Evolutionary conservation across 139 green algal species (phyloP).

Genomic region (Deuterostichococcus epilithicus): DNA sequence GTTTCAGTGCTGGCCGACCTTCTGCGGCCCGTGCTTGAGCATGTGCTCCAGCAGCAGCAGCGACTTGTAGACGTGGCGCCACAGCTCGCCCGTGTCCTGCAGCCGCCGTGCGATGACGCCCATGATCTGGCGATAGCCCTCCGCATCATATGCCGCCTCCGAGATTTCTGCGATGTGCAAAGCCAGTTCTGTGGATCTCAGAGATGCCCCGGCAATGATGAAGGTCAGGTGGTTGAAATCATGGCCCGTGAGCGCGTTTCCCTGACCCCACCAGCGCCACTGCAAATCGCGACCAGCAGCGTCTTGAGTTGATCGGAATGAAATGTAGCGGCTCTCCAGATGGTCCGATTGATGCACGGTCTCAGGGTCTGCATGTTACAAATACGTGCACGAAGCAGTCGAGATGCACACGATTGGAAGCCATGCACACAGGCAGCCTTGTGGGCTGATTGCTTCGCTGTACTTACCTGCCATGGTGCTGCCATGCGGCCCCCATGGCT

Average conservation of each 20-base stretch:
- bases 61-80: conserved; percentile 89
- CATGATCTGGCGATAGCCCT: conserved; percentile 84
- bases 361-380: not conserved
- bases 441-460: not conserved
- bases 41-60: conserved; percentile 88
- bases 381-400: not conserved
- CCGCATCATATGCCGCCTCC: conserved; percentile 55
- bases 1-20: conserved; percentile 6
- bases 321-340: too few relatives aligned
- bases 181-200: too few relatives aligned
- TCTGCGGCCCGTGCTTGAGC: conserved; percentile 75
- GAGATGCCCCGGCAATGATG: too few relatives aligned
- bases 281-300: too few relatives aligned
- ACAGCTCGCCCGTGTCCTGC: conserved; percentile 73
- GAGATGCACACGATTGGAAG: too few relatives aligned
- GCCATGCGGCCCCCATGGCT: conserved; percentile 86
- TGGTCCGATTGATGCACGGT: not conserved
- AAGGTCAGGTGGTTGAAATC: too few relatives aligned
- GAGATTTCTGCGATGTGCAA: conserved; percentile 66
- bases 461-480: conserved; percentile 68
- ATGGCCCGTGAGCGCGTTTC: too few relatives aligned
- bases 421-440: not conserved
- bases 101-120: conserved; percentile 68
- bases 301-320: too few relatives aligned
- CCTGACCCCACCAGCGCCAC: not conserved